A percentile compares a stretch with the other conserved stretches of the same genome.
Conservation (phyloP, 768 basidiomycete genomes). For the Phanerochaete carnosa region DNA sequence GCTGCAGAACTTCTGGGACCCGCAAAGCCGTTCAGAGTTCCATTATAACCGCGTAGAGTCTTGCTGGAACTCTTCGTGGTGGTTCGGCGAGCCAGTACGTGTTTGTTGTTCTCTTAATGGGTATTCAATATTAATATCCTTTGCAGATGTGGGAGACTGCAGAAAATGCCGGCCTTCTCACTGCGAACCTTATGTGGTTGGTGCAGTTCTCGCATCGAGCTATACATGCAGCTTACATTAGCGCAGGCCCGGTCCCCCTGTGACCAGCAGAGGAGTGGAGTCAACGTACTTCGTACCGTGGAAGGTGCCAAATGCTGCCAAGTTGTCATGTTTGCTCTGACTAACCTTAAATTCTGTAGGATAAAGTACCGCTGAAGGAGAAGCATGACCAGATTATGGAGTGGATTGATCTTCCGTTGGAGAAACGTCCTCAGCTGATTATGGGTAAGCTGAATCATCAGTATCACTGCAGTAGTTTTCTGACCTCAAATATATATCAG, state of each 20-base stretch:
- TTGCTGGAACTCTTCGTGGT: constrained; percentile 73
- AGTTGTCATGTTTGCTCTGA: not conserved
- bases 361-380: constrained; percentile 58
- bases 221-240: not conserved
- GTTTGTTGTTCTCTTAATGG: not conserved
- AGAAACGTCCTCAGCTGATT: constrained; percentile 73
- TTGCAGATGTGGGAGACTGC: constrained; percentile 89
- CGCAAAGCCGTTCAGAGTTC: constrained; percentile 56
- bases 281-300: constrained; percentile 81
- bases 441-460: constrained; percentile 43
- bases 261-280: constrained; percentile 57
- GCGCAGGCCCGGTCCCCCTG: constrained; percentile 78
- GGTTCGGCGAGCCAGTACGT: constrained; percentile 84
- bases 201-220: constrained; percentile 21
- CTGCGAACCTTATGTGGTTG: constrained; percentile 92
- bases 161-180: constrained; percentile 62
- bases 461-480: not conserved
- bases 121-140: not conserved
- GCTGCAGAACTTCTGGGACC: constrained; percentile 86
- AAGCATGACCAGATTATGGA: constrained; percentile 75
- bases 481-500: constrained; percentile 33
- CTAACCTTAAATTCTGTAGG: constrained; percentile 24
- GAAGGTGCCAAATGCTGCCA: constrained; percentile 41
- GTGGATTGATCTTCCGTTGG: constrained; percentile 81
- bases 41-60: constrained; percentile 63